phyloP scores from a whole-genome alignment of 306 rosid species.

The Prunus mume region DNA sequence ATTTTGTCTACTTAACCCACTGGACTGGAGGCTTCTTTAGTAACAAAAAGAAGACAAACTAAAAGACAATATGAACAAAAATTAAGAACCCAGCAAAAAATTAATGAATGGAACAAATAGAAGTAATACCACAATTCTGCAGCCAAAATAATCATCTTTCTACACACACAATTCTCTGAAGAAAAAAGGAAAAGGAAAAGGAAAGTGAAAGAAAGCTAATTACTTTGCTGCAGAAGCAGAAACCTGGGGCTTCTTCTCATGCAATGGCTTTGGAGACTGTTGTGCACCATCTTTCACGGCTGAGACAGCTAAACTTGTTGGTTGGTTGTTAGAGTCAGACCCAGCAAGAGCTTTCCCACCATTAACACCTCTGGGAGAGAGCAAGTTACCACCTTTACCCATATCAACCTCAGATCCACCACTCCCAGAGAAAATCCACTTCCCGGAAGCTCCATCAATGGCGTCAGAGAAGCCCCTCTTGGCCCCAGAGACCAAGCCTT shows the following conservation, averaged over 20 bases:
- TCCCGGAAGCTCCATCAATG: conserved; percentile 64
- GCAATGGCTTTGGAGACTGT: conserved; percentile 56
- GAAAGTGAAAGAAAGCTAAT: conserved; percentile 1
- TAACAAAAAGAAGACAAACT: neutral
- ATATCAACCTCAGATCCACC: conserved; percentile 65
- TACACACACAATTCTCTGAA: neutral
- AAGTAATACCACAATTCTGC: neutral
- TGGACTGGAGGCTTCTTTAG: neutral
- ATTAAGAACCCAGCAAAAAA: neutral
- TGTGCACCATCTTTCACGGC: conserved; percentile 52
- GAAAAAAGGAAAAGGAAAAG: neutral
- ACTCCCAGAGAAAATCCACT: conserved; percentile 65
- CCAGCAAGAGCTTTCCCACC: conserved; percentile 35
- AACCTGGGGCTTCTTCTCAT: conserved; percentile 66
- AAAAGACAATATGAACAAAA: neutral
- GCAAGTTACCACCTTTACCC: conserved; percentile 54
- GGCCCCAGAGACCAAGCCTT: conserved; percentile 64
- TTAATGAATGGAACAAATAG: neutral
- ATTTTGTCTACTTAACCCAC: neutral
- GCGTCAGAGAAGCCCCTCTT: conserved; percentile 89
- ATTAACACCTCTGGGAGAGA: conserved; percentile 52
- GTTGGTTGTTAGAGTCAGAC: conserved; percentile 43
- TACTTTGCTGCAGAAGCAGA: conserved; percentile 78
- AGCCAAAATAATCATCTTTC: neutral
- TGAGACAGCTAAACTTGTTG: conserved; percentile 32